A percentile compares a stretch with the other conserved stretches of the same genome.
These are phyloP conservation scores for Phaeosphaeria sp. DNA, from an alignment of 2,329 filamentous ascomycete genomes.

Conservation along the genomic window DNA sequence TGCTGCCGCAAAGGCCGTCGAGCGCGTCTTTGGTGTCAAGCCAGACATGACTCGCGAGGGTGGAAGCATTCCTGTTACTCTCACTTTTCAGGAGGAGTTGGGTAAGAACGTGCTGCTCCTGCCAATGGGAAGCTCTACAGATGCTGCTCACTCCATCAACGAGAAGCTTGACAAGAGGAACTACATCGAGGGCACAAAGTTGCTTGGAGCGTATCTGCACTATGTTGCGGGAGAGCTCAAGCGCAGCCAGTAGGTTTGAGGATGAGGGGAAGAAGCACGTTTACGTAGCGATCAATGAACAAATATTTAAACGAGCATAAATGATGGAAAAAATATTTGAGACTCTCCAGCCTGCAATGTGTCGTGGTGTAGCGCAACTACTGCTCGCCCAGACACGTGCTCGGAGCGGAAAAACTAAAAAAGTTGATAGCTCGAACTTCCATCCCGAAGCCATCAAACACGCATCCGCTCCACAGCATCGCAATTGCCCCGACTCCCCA, in stretches of 20 bases:
- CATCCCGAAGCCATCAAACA: slow-evolving; percentile 13
- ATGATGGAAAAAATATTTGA: background rate
- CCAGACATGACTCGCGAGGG: slow-evolving; percentile 97
- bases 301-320: background rate
- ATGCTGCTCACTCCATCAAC: slow-evolving; percentile 96
- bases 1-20: slow-evolving; percentile 92
- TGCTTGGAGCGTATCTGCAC: slow-evolving; percentile 93
- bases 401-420: slow-evolving; percentile 36
- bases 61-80: slow-evolving; percentile 93
- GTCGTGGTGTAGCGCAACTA: slow-evolving; percentile 8
- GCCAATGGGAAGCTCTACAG: slow-evolving; percentile 96
- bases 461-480: slow-evolving; percentile 12
- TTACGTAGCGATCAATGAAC: background rate
- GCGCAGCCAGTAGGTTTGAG: slow-evolving; percentile 24
- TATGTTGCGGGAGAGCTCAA: slow-evolving; percentile 91
- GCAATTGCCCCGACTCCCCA: slow-evolving; percentile 15
- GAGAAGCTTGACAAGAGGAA: slow-evolving; percentile 97
- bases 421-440: slow-evolving; percentile 28
- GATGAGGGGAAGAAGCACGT: background rate
- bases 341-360: background rate
- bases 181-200: slow-evolving; percentile 97
- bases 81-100: slow-evolving; percentile 97
- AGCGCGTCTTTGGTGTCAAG: slow-evolving; percentile 91
- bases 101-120: slow-evolving; percentile 96
- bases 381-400: slow-evolving; percentile 5